Conservation (phyloP, 148 eudicot species). For the Silene latifolia region DNA sequence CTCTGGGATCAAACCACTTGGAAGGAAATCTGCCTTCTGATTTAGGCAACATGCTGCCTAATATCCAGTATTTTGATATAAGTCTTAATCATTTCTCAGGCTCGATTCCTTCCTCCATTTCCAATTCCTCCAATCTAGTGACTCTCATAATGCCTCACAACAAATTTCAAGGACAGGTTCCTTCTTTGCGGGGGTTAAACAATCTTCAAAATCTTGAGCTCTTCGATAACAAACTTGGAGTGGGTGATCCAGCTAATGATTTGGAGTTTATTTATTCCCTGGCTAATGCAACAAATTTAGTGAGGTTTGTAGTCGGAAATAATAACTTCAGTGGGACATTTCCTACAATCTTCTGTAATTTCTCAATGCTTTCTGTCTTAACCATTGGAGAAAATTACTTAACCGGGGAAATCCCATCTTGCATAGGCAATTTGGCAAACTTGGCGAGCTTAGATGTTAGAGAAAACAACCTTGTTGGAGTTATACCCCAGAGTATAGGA, state of each 20-base stretch:
- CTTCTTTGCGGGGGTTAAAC: slow-evolving; percentile 13
- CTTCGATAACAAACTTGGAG: slow-evolving; percentile 28
- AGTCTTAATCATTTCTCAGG: slow-evolving; percentile 20
- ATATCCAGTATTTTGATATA: slow-evolving; percentile 17
- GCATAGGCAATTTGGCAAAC: slow-evolving; percentile 26
- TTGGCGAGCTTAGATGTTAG: background rate
- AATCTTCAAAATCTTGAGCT: slow-evolving; percentile 9
- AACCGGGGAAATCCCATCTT: slow-evolving; percentile 32
- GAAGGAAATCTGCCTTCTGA: slow-evolving; percentile 28
- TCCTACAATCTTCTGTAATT: slow-evolving; percentile 32
- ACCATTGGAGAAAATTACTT: slow-evolving; percentile 13
- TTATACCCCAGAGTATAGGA: slow-evolving; percentile 35
- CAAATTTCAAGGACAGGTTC: slow-evolving; percentile 21
- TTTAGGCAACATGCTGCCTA: slow-evolving; percentile 18
- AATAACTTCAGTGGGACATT: slow-evolving; percentile 37
- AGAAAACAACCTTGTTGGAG: slow-evolving; percentile 26
- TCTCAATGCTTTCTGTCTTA: slow-evolving; percentile 25
- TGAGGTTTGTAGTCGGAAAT: background rate
- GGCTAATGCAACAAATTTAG: slow-evolving; percentile 25
- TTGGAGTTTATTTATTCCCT: slow-evolving; percentile 31
- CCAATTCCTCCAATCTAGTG: slow-evolving; percentile 14
- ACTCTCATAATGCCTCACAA: background rate
- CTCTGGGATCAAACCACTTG: slow-evolving; percentile 16
- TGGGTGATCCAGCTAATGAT: slow-evolving; percentile 18
- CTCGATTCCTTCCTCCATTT: slow-evolving; percentile 7